phyloP scores from a whole-genome alignment of 2,329 filamentous ascomycete genomes.

The Hysterium pulicare region DNA sequence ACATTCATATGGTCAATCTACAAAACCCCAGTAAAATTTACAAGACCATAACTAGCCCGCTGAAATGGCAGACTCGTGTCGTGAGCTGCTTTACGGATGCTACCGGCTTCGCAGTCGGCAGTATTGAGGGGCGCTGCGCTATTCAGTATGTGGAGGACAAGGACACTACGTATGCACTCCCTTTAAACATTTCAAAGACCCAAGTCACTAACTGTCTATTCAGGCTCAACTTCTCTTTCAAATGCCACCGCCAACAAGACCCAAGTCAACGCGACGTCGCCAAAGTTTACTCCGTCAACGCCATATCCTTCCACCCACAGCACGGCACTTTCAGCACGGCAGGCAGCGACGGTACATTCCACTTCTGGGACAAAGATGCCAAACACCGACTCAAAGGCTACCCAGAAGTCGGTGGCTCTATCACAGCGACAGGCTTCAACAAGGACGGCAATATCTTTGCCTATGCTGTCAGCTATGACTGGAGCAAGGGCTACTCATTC shows the following conservation, averaged over 20 bases:
- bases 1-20: constrained; percentile 93
- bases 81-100: constrained; percentile 94
- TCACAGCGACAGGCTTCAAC: constrained; percentile 90
- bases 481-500: constrained; percentile 89
- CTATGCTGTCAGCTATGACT: constrained; percentile 87
- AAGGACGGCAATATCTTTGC: constrained; percentile 64
- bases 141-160: constrained; percentile 99
- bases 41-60: constrained; percentile 91
- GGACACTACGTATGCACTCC: constrained; percentile 58
- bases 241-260: constrained; percentile 87
- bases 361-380: constrained; percentile 78
- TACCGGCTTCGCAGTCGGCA: constrained; percentile 88
- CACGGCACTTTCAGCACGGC: constrained; percentile 99
- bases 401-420: constrained; percentile 64
- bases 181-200: constrained; percentile 5
- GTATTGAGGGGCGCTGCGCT: constrained; percentile 93
- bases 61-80: constrained; percentile 97
- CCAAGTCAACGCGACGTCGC: constrained; percentile 62
- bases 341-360: constrained; percentile 92
- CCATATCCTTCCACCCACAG: constrained; percentile 93
- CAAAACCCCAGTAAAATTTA: constrained; percentile 86
- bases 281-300: constrained; percentile 93
- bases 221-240: constrained; percentile 92
- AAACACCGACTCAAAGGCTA: constrained; percentile 64
- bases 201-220: constrained; percentile 7